These are phyloP conservation scores for Fusarium secorum DNA, from an alignment of 2,329 filamentous ascomycete genomes.

Conservation along the genomic window DNA sequence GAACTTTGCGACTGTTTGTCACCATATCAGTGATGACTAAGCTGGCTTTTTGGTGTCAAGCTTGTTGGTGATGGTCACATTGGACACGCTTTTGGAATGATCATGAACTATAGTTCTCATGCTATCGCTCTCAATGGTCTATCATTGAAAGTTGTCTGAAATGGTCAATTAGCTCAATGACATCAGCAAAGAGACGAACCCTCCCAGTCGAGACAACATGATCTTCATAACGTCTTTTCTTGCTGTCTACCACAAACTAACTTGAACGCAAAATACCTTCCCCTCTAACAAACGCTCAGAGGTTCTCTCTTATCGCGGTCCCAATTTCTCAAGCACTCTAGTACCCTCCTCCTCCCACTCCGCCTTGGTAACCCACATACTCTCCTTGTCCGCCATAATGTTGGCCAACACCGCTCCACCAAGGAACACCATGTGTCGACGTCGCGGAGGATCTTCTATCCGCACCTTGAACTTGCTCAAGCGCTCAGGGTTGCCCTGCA, in stretches of 20 bases:
- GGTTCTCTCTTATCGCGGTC: conserved; percentile 71
- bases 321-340: conserved; percentile 87
- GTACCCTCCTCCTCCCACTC: conserved; percentile 96
- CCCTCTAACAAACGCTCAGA: conserved; percentile 21
- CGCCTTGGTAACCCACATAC: conserved; percentile 97
- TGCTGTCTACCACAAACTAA: conserved; percentile 36
- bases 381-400: conserved; percentile 98
- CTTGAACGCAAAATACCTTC: conserved; percentile 31
- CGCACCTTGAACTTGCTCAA: conserved; percentile 99
- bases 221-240: conserved; percentile 37
- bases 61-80: conserved; percentile 15
- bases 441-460: conserved; percentile 95
- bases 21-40: conserved; percentile 29
- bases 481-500: conserved; percentile 90
- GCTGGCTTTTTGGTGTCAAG: background rate
- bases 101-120: background rate
- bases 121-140: background rate
- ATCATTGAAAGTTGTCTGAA: background rate
- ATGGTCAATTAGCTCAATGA: background rate
- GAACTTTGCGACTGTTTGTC: conserved; percentile 20
- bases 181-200: background rate
- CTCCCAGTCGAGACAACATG: background rate
- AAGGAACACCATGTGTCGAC: conserved; percentile 99
- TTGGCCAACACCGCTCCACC: conserved; percentile 96
- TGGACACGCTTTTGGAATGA: background rate